Evolutionary conservation across 768 basidiomycete genomes (phyloP), one percentile per base, ranked within the genome.

Genomic region (Boletellus ananiceps): DNA sequence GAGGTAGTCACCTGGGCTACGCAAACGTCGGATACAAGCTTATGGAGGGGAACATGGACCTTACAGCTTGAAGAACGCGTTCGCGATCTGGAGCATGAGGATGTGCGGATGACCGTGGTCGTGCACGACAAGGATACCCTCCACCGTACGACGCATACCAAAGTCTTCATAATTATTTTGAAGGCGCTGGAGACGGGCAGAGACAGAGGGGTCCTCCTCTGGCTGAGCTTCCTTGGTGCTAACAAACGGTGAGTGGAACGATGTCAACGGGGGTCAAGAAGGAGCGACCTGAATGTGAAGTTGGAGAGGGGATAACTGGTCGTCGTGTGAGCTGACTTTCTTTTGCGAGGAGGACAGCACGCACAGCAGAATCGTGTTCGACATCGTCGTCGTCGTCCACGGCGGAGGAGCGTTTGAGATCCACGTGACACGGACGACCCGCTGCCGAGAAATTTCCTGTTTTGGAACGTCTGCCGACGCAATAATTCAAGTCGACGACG

Each of bases 91-190:
- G 5, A 97, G 80, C 86, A 98, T 93, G 57, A 99, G 82, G 53
- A 98, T 92, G 62, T 99, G 95, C 1, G 95, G 94, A 62, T 95
- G 92, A 0, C 94, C 95, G 58, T 97, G 94, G 65, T 97, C 93
- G 69, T 96, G 91, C 5, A 93, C 93, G 48, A 94, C 86, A 39
- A 68, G 65, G 47, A 68, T 69, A 8, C 75, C 92, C 62, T 96
- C 94, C 8, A 96, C 94, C 0, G 95, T 96, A 16, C 93, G 76
- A 15, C 96, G 81, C 90, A 97, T 95, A 8, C 96, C 96, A 68
- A 86, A 93, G 68, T 95, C 91, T 65, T 92, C 90, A 79, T 94
- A 98, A 68, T 98, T 95, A 65, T 90, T 89, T 65, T 96, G 89
- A 11, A 99, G 79, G 14, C 96, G 84, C 65, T 93, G 91, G 7